Conservation (phyloP, 2,329 filamentous ascomycete species). For the Camillea tinctor region DNA sequence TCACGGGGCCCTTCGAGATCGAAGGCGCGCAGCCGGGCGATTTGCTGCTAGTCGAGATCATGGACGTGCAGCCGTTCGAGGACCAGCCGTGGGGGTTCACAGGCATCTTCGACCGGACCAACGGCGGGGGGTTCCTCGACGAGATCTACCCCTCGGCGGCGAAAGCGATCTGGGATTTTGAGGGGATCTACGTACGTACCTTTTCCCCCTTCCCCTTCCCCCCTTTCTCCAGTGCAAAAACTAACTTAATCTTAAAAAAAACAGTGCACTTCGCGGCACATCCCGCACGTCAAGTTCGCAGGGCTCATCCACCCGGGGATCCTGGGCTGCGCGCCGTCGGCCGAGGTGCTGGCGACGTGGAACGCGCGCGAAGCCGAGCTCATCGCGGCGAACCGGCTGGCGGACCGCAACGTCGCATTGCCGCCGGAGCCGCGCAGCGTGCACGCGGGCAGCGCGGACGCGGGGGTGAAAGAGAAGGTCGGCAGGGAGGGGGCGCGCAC, state of each 20-base stretch:
- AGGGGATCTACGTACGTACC: slow-evolving; percentile 41
- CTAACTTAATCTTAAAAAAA: too few relatives aligned
- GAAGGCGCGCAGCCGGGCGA: slow-evolving; percentile 83
- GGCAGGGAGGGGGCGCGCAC: slow-evolving; percentile 79
- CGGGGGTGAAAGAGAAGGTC: slow-evolving; percentile 62
- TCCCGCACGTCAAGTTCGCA: slow-evolving; percentile 82
- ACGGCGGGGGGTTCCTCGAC: slow-evolving; percentile 86
- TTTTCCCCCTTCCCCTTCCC: not conserved
- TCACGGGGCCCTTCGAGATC: slow-evolving; percentile 86
- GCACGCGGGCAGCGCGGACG: slow-evolving; percentile 67
- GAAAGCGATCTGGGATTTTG: slow-evolving; percentile 61
- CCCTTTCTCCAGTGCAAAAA: too few relatives aligned
- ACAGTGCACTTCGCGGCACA: slow-evolving; percentile 81
- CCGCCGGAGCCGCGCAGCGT: slow-evolving; percentile 71
- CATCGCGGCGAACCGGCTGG: slow-evolving; percentile 64
- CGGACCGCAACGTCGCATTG: slow-evolving; percentile 68
- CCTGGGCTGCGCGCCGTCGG: slow-evolving; percentile 81
- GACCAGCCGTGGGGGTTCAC: slow-evolving; percentile 90
- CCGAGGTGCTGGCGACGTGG: slow-evolving; percentile 76
- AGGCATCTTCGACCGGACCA: slow-evolving; percentile 74
- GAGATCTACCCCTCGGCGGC: slow-evolving; percentile 78
- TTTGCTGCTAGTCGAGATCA: slow-evolving; percentile 82
- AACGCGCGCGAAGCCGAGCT: slow-evolving; percentile 80
- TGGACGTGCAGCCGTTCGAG: slow-evolving; percentile 83
- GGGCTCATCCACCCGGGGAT: slow-evolving; percentile 92